A percentile compares a stretch with the other conserved stretches of the same genome.
Evolutionary conservation across 2,329 filamentous ascomycete species (phyloP).

Genomic region (Trichoderma semiorbis): DNA sequence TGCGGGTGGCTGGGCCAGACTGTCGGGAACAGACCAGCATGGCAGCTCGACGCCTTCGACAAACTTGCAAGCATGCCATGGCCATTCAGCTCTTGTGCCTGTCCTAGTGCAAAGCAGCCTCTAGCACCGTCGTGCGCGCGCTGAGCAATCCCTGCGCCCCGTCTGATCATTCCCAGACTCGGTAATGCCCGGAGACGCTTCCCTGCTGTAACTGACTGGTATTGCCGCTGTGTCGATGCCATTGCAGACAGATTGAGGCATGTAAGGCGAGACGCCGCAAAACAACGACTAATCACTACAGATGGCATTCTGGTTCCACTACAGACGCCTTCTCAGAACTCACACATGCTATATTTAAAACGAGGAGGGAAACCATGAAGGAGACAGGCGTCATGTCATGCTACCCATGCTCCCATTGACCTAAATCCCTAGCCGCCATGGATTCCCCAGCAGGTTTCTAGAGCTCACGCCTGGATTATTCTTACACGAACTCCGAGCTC

Average conservation of each 20-base stretch:
- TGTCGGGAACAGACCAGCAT: neutral
- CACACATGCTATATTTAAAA: neutral
- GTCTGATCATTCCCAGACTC: neutral
- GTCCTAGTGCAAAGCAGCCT: neutral
- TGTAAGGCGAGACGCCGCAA: neutral
- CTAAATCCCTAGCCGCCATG: neutral
- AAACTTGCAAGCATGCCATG: neutral
- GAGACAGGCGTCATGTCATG: neutral
- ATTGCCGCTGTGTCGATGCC: neutral
- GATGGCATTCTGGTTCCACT: neutral
- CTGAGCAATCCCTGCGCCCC: neutral
- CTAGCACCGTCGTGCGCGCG: neutral
- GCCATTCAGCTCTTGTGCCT: neutral
- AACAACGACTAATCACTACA: neutral
- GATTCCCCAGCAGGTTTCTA: neutral
- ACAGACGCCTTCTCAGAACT: neutral
- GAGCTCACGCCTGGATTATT: neutral
- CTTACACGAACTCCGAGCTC: neutral
- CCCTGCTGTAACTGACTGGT: neutral
- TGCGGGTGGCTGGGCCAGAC: constrained; percentile 14
- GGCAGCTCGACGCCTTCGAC: neutral
- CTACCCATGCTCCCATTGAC: neutral
- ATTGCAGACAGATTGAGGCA: neutral
- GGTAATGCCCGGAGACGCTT: neutral
- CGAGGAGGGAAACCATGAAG: neutral